Evolutionary conservation across 495 filamentous ascomycete species (phyloP).

Genomic region (Xylaria acuta): DNA sequence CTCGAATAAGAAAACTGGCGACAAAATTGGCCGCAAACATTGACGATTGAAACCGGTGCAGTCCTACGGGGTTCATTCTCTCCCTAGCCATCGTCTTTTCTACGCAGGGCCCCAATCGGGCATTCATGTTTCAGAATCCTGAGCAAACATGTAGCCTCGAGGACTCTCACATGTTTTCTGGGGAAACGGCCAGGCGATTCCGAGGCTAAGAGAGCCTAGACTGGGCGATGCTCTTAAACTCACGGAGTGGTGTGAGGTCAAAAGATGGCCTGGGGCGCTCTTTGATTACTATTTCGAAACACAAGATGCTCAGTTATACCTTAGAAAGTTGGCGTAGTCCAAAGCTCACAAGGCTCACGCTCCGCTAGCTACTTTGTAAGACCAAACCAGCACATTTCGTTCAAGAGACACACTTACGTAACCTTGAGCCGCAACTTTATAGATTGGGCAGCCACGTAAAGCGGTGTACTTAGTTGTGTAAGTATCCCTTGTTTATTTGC

Average conservation of each 20-base stretch:
- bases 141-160: conserved; percentile 8
- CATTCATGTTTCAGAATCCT: conserved; percentile 17
- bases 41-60: neutral
- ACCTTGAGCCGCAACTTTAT: neutral
- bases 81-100: conserved; percentile 5
- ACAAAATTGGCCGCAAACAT: neutral
- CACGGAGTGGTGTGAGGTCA: conserved; percentile 2
- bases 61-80: neutral
- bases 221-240: conserved; percentile 4
- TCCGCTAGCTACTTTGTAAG: neutral
- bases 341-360: neutral
- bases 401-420: conserved; percentile 7
- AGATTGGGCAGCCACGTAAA: conserved; percentile 8
- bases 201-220: conserved; percentile 15
- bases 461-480: neutral
- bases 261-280: neutral
- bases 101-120: neutral
- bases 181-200: neutral
- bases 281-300: conserved; percentile 9
- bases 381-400: neutral
- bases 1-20: neutral
- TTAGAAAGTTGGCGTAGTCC: neutral
- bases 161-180: conserved; percentile 6
- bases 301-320: conserved; percentile 5
- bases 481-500: neutral